phyloP scores from a whole-genome alignment of 306 rosid genomes.

The Spatholobus suberectus region DNA sequence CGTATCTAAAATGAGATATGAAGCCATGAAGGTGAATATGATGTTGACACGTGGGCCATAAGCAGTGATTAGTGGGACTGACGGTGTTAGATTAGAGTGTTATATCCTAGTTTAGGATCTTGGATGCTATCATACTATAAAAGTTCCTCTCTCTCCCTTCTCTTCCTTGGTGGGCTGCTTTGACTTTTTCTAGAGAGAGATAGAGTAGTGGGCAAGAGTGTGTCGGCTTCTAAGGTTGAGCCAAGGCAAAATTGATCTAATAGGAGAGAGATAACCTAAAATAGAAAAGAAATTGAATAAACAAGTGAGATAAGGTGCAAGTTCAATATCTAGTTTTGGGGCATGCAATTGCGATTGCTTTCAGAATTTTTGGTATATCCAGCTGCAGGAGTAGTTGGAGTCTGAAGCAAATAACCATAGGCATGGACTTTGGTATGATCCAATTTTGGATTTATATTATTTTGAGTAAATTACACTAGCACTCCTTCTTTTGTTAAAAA shows the following conservation, averaged over 20 bases:
- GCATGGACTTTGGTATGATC: no score
- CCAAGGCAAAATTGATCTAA: conserved; percentile 28
- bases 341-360: conserved; percentile 14
- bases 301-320: background rate
- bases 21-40: conserved; percentile 53
- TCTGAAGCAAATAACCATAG: background rate
- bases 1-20: conserved; percentile 69
- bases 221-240: conserved; percentile 61
- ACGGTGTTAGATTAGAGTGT: conserved; percentile 46
- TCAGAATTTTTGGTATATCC: background rate
- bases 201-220: conserved; percentile 36
- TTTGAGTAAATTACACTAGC: no score
- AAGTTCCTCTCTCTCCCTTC: conserved; percentile 3
- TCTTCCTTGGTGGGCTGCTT: conserved; percentile 50
- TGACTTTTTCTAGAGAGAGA: conserved; percentile 53
- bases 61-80: conserved; percentile 54
- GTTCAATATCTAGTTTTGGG: conserved; percentile 1
- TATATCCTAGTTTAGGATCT: conserved; percentile 40
- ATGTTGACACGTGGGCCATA: conserved; percentile 80
- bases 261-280: background rate
- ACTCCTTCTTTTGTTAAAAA: no score
- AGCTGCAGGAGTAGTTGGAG: background rate
- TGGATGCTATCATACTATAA: conserved; percentile 34
- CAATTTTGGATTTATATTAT: no score
- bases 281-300: background rate